Conservation (phyloP, 2,329 filamentous ascomycete genomes). For the Talaromyces amestolkiae region DNA sequence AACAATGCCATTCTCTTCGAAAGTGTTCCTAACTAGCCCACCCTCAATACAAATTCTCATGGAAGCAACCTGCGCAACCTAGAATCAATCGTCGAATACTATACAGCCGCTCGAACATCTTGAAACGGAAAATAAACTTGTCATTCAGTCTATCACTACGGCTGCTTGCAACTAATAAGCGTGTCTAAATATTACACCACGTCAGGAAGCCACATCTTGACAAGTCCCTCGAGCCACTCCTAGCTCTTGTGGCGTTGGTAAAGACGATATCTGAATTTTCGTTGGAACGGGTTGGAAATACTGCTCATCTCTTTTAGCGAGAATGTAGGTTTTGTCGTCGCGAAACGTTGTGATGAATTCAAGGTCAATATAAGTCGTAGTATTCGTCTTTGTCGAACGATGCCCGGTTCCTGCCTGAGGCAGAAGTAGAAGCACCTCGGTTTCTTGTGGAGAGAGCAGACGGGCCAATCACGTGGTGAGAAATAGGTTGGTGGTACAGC, state of each 20-base stretch:
- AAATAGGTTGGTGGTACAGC: background rate
- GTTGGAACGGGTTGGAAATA: background rate
- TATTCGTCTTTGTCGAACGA: background rate
- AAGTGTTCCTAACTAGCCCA: background rate
- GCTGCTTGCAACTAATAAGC: background rate
- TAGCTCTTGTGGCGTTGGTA: background rate
- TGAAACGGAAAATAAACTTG: background rate
- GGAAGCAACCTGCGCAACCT: background rate
- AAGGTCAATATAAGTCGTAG: background rate
- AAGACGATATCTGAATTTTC: background rate
- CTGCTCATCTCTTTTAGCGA: no score
- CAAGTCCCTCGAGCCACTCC: background rate
- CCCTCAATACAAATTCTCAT: background rate
- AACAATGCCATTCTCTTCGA: background rate
- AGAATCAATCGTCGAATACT: background rate
- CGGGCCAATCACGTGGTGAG: constrained; percentile 1
- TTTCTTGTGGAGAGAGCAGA: background rate
- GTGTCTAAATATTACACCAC: background rate
- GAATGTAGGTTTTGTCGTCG: no score
- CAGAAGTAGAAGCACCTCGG: background rate
- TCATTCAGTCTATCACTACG: background rate
- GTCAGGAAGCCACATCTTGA: background rate
- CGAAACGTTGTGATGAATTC: background rate
- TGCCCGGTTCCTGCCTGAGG: background rate
- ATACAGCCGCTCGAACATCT: background rate